Base-by-base conservation (phyloP, 1,284 basidiomycete species). In the Cystobasidium pallidum region DNA sequence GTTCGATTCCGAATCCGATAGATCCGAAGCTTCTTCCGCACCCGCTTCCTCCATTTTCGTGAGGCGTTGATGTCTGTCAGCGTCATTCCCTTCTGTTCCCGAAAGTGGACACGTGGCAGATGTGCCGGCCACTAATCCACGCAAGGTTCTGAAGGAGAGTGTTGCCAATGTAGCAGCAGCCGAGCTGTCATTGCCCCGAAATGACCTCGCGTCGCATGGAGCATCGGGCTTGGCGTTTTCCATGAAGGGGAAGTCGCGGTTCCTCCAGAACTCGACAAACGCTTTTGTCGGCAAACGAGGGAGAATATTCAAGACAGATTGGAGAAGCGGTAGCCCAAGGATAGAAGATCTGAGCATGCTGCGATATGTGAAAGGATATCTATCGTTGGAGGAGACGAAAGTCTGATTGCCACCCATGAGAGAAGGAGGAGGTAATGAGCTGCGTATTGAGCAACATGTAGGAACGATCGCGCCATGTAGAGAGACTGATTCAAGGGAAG, bases 381-480 rank as follows among this genome's bases (percentile, higher is more conserved):
- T 11, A 7, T 7, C 7, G 24, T 34, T 15, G 11, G 32, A 36
- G 11, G 4, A 19, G 17, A 21, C n/a, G 13, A n/a, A n/a, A 4
- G 32, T 32, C 32, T 34, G 54, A 21, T n/a, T 19, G 10, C 17
- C n/a, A 34, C n/a, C n/a, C 32, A 32, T 34, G 32, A 36, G n/a
- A 10, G 54, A 34, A 3, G 26, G 30, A 36, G 32, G n/a, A 17
- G 54, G 51, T 28, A 15, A 32, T 3, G 54, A 57, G 30, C 30
- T n/a, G 3, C 54, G 10, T 1, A 61, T 13, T n/a, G 36, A 43
- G 58, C 41, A 61, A 19, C 58, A 61, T 6, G 58, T 61, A 24
- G 58, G 41, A 26, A 30, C 34, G 47, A 64, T 64, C 17, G n/a
- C 17, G n/a, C 59, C 68, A 64, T 71, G 59, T 1, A 71, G 30